A percentile compares a stretch with the other conserved stretches of the same genome.
These are phyloP conservation scores for Fusarium circinatum DNA, from an alignment of 2,329 filamentous ascomycete genomes.

Conservation along the genomic window DNA sequence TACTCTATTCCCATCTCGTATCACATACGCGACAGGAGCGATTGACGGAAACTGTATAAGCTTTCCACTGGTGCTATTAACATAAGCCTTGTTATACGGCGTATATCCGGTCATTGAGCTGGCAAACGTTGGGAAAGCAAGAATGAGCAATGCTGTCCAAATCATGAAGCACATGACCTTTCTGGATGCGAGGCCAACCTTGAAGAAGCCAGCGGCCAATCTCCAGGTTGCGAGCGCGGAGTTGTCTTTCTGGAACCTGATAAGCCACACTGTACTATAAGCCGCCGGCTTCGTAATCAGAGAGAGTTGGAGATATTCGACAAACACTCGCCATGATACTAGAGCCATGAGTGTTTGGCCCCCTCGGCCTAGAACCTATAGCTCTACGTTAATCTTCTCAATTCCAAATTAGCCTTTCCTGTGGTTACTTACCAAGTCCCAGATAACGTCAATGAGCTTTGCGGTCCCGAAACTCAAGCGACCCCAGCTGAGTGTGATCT, in stretches of 20 bases:
- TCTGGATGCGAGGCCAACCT: neutral
- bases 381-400: no score
- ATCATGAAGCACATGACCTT: neutral
- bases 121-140: neutral
- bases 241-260: neutral
- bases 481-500: neutral
- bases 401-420: no score
- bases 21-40: neutral
- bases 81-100: neutral
- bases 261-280: constrained; percentile 1
- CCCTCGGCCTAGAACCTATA: constrained; percentile 13
- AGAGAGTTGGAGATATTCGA: constrained; percentile 6
- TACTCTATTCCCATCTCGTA: neutral
- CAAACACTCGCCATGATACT: constrained; percentile 5
- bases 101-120: constrained; percentile 28
- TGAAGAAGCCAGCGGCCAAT: fast-evolving
- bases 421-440: constrained; percentile 10
- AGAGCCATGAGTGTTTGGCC: neutral
- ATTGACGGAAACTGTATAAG: fast-evolving
- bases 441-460: constrained; percentile 10
- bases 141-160: neutral
- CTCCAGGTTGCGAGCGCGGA: neutral
- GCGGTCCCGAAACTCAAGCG: neutral
- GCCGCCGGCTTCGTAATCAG: neutral
- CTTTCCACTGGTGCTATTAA: neutral